phyloP scores from a whole-genome alignment of 345 rosid genomes.

The Cardamine occulta region DNA sequence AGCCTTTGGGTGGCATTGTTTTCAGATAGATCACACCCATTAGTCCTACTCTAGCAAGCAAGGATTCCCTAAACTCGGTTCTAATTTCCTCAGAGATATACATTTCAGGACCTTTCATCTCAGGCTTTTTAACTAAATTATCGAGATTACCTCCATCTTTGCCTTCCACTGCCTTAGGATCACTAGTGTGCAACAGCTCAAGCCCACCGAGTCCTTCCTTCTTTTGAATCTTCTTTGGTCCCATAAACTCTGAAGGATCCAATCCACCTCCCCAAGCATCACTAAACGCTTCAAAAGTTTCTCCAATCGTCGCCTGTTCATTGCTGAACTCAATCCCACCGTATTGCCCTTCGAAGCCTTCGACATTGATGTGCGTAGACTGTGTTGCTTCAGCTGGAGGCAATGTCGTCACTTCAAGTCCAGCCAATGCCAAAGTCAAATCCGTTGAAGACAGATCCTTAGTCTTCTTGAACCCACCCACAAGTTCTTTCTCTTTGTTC shows the following conservation, averaged over 20 bases:
- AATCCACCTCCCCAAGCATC: slow-evolving; percentile 99
- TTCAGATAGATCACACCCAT: slow-evolving; percentile 89
- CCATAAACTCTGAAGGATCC: slow-evolving; percentile 94
- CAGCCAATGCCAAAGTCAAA: slow-evolving; percentile 81
- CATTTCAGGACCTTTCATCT: slow-evolving; percentile 98
- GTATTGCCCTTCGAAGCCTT: slow-evolving; percentile 96
- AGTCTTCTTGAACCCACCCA: slow-evolving; percentile 85
- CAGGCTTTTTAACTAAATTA: slow-evolving; percentile 75
- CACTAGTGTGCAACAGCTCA: slow-evolving; percentile 88
- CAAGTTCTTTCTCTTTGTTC: slow-evolving; percentile 77
- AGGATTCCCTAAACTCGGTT: slow-evolving; percentile 95
- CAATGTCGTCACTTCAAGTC: slow-evolving; percentile 86
- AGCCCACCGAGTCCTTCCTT: slow-evolving; percentile 94
- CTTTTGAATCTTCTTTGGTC: slow-evolving; percentile 69
- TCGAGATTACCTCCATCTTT: slow-evolving; percentile 65
- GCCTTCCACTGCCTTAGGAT: slow-evolving; percentile 47
- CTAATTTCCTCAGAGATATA: slow-evolving; percentile 79
- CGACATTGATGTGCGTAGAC: slow-evolving; percentile 85
- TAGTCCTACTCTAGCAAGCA: slow-evolving; percentile 89
- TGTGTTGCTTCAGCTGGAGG: slow-evolving; percentile 99
- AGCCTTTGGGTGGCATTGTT: slow-evolving; percentile 75
- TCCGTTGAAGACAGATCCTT: slow-evolving; percentile 72
- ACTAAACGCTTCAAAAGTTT: slow-evolving; percentile 83
- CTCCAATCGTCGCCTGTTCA: slow-evolving; percentile 90
- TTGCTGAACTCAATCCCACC: slow-evolving; percentile 94